Evolutionary conservation across 768 basidiomycete genomes (phyloP).

Genomic region (Auriscalpium microsporum): DNA sequence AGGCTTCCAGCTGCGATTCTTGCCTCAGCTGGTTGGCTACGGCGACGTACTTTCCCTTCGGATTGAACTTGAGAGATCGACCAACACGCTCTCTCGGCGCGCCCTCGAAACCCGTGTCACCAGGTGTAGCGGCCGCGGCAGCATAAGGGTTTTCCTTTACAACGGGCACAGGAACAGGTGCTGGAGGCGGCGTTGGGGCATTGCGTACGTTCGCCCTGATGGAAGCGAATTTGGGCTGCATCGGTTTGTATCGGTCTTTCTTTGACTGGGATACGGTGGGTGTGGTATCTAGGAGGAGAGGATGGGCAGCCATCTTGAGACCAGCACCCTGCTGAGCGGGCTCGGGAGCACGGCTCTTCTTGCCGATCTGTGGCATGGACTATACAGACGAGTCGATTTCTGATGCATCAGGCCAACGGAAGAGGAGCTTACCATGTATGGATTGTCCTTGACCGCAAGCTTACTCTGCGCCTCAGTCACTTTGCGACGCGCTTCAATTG

Average conservation of each 20-base stretch:
- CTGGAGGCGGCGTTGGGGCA: conserved; percentile 51
- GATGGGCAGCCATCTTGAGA: conserved; percentile 86
- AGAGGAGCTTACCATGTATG: conserved; percentile 65
- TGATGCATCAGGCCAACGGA: neutral
- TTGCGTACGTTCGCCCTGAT: conserved; percentile 88
- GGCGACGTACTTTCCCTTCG: conserved; percentile 85
- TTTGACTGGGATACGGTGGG: conserved; percentile 56
- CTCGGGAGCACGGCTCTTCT: conserved; percentile 45
- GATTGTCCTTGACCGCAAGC: conserved; percentile 70
- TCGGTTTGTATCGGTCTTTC: conserved; percentile 92
- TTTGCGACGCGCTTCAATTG: conserved; percentile 80
- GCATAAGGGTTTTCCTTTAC: conserved; percentile 73
- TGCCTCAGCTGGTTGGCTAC: conserved; percentile 64
- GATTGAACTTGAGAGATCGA: conserved; percentile 76
- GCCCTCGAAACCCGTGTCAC: conserved; percentile 64
- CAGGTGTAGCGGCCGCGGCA: conserved; percentile 34
- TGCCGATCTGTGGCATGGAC: conserved; percentile 50
- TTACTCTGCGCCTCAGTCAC: conserved; percentile 79
- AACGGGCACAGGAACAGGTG: conserved; percentile 26
- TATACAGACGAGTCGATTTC: conserved; percentile 16
- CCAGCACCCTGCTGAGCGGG: conserved; percentile 73
- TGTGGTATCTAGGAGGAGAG: conserved; percentile 66
- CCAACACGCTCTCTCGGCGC: conserved; percentile 63
- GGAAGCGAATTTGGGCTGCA: conserved; percentile 98
- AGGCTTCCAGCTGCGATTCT: conserved; percentile 75